These are phyloP conservation scores for Trametes sp. DNA, from an alignment of 1,284 basidiomycete genomes.

Conservation along the genomic window DNA sequence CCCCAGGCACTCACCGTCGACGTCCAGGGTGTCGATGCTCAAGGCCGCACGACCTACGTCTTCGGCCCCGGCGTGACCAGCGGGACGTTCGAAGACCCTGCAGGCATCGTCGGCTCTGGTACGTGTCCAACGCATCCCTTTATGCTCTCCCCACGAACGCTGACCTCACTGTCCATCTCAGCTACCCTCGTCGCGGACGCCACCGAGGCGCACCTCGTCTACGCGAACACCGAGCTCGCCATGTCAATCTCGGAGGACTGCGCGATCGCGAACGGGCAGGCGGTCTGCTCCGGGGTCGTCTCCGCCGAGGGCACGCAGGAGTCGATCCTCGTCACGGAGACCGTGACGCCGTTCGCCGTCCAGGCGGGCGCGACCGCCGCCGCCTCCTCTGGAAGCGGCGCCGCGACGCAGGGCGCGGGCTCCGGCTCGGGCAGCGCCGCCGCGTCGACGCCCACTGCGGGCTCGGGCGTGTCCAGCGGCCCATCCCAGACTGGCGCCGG, in stretches of 20 bases:
- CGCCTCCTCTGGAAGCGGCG: conserved; percentile 6
- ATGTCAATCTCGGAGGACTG: conserved; percentile 37
- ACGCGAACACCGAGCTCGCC: conserved; percentile 24
- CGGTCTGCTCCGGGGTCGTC: conserved; percentile 37
- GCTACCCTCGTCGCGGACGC: conserved; percentile 42
- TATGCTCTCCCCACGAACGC: neutral
- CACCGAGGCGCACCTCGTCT: conserved; percentile 36
- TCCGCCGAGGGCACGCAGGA: conserved; percentile 13
- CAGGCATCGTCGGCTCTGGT: conserved; percentile 50
- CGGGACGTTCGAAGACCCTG: conserved; percentile 39
- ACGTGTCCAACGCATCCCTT: conserved; percentile 12
- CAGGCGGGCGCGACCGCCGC: conserved; percentile 31
- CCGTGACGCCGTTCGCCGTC: conserved; percentile 34
- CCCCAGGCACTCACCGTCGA: conserved; percentile 51
- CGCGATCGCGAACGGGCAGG: conserved; percentile 32
- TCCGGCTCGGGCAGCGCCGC: conserved; percentile 4
- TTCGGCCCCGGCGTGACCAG: conserved; percentile 48
- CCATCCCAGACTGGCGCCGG: neutral
- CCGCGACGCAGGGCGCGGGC: neutral
- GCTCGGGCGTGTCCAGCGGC: conserved; percentile 11
- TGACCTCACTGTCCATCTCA: conserved; percentile 13
- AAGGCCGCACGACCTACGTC: conserved; percentile 52
- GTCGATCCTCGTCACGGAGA: conserved; percentile 29
- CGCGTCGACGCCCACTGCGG: conserved; percentile 6
- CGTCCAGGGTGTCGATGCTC: conserved; percentile 47